Evolutionary conservation across 345 rosid species (phyloP).

Genomic region (Turritis glabra): DNA sequence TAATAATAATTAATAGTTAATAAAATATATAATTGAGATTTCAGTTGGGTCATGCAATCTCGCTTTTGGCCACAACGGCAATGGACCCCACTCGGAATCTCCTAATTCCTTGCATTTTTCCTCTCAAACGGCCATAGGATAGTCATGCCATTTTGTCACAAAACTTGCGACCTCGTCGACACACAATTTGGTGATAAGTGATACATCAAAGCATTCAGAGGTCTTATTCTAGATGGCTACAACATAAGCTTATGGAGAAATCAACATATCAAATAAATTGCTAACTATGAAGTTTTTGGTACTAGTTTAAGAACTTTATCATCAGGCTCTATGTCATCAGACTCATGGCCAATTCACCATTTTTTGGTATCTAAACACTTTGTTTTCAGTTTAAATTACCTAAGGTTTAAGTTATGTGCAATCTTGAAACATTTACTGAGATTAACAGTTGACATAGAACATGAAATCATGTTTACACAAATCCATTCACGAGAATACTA

Average conservation of each 20-base stretch:
- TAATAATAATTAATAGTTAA: neutral
- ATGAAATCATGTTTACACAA: constrained; percentile 21
- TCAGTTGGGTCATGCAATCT: constrained; percentile 41
- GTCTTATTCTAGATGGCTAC: neutral
- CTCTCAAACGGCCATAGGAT: neutral
- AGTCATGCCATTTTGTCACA: neutral
- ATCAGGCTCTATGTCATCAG: neutral
- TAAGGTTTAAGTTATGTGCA: neutral
- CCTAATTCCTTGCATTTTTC: no score
- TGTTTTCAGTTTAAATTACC: neutral
- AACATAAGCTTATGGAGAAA: neutral
- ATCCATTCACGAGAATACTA: constrained; percentile 22
- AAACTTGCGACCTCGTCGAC: no score
- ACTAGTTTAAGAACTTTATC: neutral
- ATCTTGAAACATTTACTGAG: neutral
- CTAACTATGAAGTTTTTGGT: neutral
- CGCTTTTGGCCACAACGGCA: constrained; percentile 24
- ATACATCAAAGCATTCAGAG: no score
- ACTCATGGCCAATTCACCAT: no score
- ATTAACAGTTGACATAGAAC: constrained; percentile 18
- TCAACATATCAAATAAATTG: neutral
- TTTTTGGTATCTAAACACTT: no score
- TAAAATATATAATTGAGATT: constrained; percentile 1
- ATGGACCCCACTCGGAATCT: constrained; percentile 46
- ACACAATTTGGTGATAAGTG: no score